Conservation (phyloP, 345 rosid species). For the Gossypium arboreum region DNA sequence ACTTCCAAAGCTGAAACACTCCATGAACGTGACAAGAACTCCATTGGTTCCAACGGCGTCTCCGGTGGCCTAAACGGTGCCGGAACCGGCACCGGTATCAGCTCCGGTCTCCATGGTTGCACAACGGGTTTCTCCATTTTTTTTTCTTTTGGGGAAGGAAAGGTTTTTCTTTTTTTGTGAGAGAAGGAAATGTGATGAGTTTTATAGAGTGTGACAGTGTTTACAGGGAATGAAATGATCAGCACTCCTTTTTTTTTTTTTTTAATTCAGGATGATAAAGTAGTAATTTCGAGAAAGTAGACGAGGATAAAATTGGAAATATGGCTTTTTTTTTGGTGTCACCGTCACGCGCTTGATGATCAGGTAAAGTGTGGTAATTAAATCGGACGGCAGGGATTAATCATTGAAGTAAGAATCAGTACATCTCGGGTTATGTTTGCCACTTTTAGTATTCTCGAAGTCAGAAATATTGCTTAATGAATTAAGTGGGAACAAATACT, state of each 20-base stretch:
- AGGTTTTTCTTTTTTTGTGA: background rate
- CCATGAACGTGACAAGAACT: conserved; percentile 95
- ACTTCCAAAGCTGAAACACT: conserved; percentile 84
- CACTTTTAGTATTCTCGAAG: no score
- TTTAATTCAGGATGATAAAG: background rate
- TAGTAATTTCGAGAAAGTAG: background rate
- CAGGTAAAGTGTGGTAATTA: background rate
- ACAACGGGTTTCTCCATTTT: conserved; percentile 54
- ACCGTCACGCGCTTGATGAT: background rate
- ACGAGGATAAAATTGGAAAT: background rate
- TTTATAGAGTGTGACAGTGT: background rate
- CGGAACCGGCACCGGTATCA: conserved; percentile 26
- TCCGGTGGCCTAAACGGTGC: conserved; percentile 69
- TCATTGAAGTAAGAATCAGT: background rate
- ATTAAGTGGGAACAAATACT: no score
- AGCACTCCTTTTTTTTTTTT: background rate
- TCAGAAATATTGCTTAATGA: no score
- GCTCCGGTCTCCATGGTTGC: conserved; percentile 61
- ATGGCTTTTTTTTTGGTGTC: background rate
- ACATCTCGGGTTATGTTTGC: no score
- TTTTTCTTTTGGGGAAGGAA: no score
- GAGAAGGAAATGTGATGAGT: background rate
- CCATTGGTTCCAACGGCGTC: conserved; percentile 90
- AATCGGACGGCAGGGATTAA: background rate
- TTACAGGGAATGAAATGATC: background rate